Percentiles rank a stretch among this genome's conserved stretches.
Evolutionary conservation across 306 rosid species (phyloP).

Genomic region (Vicia villosa): DNA sequence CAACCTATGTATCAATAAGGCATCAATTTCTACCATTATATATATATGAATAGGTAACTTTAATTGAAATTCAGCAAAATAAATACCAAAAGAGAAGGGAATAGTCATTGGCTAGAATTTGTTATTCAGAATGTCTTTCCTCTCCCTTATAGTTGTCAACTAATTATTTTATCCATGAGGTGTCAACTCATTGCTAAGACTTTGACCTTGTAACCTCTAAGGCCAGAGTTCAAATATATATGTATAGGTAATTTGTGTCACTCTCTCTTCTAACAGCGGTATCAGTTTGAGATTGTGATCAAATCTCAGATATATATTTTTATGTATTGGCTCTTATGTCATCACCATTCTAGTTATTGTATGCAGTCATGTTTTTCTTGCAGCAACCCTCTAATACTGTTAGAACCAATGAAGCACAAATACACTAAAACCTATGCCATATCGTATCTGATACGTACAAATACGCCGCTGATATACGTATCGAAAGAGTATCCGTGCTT

Average conservation of each 20-base stretch:
- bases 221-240: slow-evolving; percentile 9
- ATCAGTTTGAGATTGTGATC: slow-evolving; percentile 21
- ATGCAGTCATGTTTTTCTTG: not conserved
- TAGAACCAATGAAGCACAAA: too few species aligned
- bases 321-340: too few species aligned
- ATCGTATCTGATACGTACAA: too few species aligned
- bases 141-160: slow-evolving; percentile 5
- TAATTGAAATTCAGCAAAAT: slow-evolving; percentile 21
- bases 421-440: too few species aligned
- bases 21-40: slow-evolving; percentile 25
- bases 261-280: slow-evolving; percentile 2
- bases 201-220: not conserved
- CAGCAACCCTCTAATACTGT: too few species aligned
- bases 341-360: not conserved
- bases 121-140: slow-evolving; percentile 8
- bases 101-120: not conserved
- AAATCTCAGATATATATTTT: not conserved
- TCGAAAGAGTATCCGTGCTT: too few species aligned
- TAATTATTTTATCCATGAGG: not conserved
- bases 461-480: too few species aligned
- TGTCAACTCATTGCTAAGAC: not conserved
- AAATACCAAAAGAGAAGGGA: slow-evolving; percentile 25
- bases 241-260: slow-evolving; percentile 12
- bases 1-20: slow-evolving; percentile 49
- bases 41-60: slow-evolving; percentile 22